Base-by-base conservation (phyloP, 75 land plant species). In the Cunninghamia lanceolata region DNA sequence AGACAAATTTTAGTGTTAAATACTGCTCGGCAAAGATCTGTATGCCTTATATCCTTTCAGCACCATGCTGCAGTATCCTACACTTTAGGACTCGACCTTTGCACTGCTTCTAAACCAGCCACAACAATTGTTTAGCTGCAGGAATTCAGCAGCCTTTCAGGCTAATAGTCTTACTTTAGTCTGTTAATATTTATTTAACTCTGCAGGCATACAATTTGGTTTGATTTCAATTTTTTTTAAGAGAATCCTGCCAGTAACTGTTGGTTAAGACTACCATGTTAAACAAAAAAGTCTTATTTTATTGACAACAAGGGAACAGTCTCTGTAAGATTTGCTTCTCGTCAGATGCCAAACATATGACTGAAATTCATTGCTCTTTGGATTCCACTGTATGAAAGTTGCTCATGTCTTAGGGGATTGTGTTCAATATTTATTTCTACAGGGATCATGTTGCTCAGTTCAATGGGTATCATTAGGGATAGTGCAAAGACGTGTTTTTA, bases 131-230 rank as follows among this genome's bases (percentile, higher is more conserved):
- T 80, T 28, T 80, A 80, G 28, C 45, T 80, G 82, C 82, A 80
- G 82, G n/a, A 80, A 45, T 38, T 39, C 28, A 80, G 46, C 82
- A 80, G 82, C 50, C 46, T 80, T 13, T 13, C 82, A 45, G 82
- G 39, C 45, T 77, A 19, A 19, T 76, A 76, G 53, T 76, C 45
- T 40, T 39, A 45, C 30, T 43, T 45, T 45, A 45, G 82, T 47
- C 52, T 43, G 82, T 80, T 10, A 80, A 43, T 80, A 80, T 47
- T 80, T 80, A 80, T 43, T 80, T n/a, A 80, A 80, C n/a, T 80
- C 21, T 45, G 14, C 46, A 80, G 82, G 50, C 82, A 45, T 80
- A 40, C 82, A n/a, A 46, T 45, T 43, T 45, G 47, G 14, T 80
- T 80, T 45, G 50, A n/a, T 43, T 80, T 43, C 80, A 77, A 73